A percentile compares a stretch with the other conserved stretches of the same genome.
These are phyloP conservation scores for Diaporthe ilicicola DNA, from an alignment of 2,329 filamentous ascomycete genomes.

Conservation along the genomic window DNA sequence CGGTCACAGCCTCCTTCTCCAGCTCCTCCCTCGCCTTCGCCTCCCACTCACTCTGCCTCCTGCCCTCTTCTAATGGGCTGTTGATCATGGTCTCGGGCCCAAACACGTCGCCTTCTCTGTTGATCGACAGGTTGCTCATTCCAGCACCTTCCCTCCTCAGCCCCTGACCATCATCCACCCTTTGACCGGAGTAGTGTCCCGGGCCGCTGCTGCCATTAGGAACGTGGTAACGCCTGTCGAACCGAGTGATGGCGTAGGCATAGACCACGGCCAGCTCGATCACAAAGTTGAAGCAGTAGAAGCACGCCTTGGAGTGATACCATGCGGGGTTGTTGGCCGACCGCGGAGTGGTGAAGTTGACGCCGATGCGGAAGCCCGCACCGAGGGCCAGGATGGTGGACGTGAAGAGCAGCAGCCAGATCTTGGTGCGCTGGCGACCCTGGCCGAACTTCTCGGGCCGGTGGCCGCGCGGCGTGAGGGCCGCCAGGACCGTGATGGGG, in stretches of 20 bases:
- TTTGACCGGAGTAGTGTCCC: constrained; percentile 29
- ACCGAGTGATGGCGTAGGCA: constrained; percentile 71
- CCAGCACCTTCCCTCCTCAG: not conserved
- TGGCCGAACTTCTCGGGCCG: constrained; percentile 69
- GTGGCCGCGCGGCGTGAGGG: constrained; percentile 53
- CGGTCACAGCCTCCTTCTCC: not conserved
- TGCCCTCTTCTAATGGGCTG: not conserved
- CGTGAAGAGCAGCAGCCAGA: constrained; percentile 68
- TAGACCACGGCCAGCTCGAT: constrained; percentile 77
- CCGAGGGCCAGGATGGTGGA: constrained; percentile 71
- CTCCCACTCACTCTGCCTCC: constrained; percentile 30
- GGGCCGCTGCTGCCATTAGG: constrained; percentile 37
- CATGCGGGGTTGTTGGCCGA: constrained; percentile 66
- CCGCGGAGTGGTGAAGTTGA: constrained; percentile 58
- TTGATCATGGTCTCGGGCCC: constrained; percentile 29
- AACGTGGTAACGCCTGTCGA: constrained; percentile 77
- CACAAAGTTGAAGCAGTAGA: constrained; percentile 82
- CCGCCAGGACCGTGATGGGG: constrained; percentile 58
- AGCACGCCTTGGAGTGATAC: constrained; percentile 76
- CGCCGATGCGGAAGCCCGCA: constrained; percentile 73
- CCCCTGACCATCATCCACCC: not conserved
- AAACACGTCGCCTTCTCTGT: constrained; percentile 38
- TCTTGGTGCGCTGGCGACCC: constrained; percentile 73
- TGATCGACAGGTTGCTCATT: constrained; percentile 31
- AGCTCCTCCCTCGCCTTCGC: constrained; percentile 25